These are phyloP conservation scores for Alternaria brassicae DNA, from an alignment of 2,329 filamentous ascomycete species.

Conservation along the genomic window DNA sequence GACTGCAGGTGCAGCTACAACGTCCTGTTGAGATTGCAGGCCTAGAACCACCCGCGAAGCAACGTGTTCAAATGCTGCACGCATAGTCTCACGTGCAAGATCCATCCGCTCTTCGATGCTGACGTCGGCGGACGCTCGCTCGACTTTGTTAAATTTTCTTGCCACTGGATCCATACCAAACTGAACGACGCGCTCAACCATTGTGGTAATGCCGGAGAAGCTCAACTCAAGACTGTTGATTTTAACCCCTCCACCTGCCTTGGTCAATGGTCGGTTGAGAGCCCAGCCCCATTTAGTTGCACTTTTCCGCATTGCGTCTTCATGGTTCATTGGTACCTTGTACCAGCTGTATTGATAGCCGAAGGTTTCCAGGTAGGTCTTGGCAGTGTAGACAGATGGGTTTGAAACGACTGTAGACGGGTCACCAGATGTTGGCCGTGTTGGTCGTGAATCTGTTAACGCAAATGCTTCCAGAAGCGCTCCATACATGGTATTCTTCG, in stretches of 20 bases:
- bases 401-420: not conserved
- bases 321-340: conserved; percentile 63
- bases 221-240: conserved; percentile 45
- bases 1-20: conserved; percentile 58
- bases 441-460: conserved; percentile 59
- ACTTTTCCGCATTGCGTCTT: conserved; percentile 63
- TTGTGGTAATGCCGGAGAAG: conserved; percentile 75
- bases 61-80: conserved; percentile 85
- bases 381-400: conserved; percentile 22
- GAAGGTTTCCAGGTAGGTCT: conserved; percentile 26
- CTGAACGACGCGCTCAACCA: conserved; percentile 65
- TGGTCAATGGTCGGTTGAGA: conserved; percentile 71
- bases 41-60: conserved; percentile 75
- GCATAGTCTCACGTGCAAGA: conserved; percentile 78
- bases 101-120: conserved; percentile 67
- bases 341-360: conserved; percentile 58
- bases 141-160: conserved; percentile 36
- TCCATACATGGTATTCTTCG: conserved; percentile 77
- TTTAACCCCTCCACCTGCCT: conserved; percentile 49
- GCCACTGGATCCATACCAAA: conserved; percentile 43
- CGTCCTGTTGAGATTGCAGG: conserved; percentile 55
- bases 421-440: conserved; percentile 5
- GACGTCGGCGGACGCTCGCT: conserved; percentile 53
- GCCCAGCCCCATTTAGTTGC: conserved; percentile 68
- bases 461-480: conserved; percentile 80